phyloP scores from a whole-genome alignment of 768 basidiomycete species.

The Trametes elegans region DNA sequence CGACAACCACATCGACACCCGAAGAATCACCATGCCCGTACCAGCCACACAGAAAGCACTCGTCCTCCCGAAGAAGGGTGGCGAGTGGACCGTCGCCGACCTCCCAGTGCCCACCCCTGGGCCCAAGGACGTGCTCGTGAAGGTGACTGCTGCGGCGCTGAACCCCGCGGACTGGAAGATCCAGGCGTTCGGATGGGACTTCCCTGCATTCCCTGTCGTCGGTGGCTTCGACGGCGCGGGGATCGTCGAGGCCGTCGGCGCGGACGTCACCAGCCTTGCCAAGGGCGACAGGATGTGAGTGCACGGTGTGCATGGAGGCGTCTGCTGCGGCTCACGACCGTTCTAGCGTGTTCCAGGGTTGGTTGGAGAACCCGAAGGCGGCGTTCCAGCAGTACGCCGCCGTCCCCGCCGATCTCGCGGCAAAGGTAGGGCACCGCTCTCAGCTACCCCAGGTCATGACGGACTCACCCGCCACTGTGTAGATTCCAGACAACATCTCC shows the following conservation, averaged over 20 bases:
- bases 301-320: neutral
- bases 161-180: conserved; percentile 36
- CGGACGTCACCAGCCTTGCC: conserved; percentile 36
- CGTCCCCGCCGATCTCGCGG: conserved; percentile 24
- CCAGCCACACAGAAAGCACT: conserved; percentile 21
- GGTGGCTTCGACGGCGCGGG: conserved; percentile 41
- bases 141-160: conserved; percentile 28
- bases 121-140: conserved; percentile 32
- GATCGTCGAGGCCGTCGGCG: conserved; percentile 36
- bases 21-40: conserved; percentile 19
- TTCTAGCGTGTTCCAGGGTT: conserved; percentile 21
- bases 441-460: no score
- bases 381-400: conserved; percentile 29
- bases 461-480: neutral
- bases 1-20: no score
- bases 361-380: neutral
- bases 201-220: conserved; percentile 37
- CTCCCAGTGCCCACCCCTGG: conserved; percentile 38
- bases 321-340: no score
- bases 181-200: conserved; percentile 25
- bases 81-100: conserved; percentile 26
- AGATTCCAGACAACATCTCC: conserved; percentile 29
- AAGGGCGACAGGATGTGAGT: conserved; percentile 40
- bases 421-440: conserved; percentile 24
- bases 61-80: neutral